These are phyloP conservation scores for Suillus alpinus DNA, from an alignment of 768 basidiomycete species.

Conservation along the genomic window DNA sequence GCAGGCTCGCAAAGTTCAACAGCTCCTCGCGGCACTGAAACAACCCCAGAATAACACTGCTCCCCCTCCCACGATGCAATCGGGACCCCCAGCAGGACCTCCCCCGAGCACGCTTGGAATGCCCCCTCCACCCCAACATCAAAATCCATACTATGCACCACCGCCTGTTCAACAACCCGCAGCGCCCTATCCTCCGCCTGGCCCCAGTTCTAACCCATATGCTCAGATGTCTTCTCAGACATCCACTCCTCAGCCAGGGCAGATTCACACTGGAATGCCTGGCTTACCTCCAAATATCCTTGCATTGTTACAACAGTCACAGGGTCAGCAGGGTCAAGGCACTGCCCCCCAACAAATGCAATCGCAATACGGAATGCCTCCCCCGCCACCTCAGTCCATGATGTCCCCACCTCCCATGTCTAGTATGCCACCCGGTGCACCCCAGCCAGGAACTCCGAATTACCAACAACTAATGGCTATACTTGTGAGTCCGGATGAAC, in stretches of 20 bases:
- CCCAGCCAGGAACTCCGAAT: constrained; percentile 40
- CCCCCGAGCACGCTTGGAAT: constrained; percentile 35
- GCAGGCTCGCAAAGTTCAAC: constrained; percentile 84
- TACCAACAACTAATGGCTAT: constrained; percentile 73
- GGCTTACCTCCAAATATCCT: constrained; percentile 66
- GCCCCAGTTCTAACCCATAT: constrained; percentile 23
- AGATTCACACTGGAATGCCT: constrained; percentile 32
- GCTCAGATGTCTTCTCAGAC: constrained; percentile 27
- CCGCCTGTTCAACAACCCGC: constrained; percentile 30
- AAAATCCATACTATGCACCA: constrained; percentile 39
- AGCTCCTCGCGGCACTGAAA: constrained; percentile 78
- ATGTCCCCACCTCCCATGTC: constrained; percentile 45
- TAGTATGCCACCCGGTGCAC: constrained; percentile 36
- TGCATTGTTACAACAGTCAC: constrained; percentile 59
- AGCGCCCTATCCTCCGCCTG: constrained; percentile 22
- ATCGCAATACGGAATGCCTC: constrained; percentile 37
- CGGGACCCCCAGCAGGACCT: constrained; percentile 29
- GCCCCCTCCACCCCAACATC: constrained; percentile 27
- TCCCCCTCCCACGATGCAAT: constrained; percentile 12
- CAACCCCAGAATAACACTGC: constrained; percentile 48
- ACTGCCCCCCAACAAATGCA: constrained; percentile 9
- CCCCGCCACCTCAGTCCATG: constrained; percentile 38
- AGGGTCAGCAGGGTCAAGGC: constrained; percentile 34
- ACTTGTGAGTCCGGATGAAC: constrained; percentile 43
- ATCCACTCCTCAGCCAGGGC: constrained; percentile 31